Base-by-base conservation (phyloP, 108 stramenopile genomes). In the Conticribra guillardii region DNA sequence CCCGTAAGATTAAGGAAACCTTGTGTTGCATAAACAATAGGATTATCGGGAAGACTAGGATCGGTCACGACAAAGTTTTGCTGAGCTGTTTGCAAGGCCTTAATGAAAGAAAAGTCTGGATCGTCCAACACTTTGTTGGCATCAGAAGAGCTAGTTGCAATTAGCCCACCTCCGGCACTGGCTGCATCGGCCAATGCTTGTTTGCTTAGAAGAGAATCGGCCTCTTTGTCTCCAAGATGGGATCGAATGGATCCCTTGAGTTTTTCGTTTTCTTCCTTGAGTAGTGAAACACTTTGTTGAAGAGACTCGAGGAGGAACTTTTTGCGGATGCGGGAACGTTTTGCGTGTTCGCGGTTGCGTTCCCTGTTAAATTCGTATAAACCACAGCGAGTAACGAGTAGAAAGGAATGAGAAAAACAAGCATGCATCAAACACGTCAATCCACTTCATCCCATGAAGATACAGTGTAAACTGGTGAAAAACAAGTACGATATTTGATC, bases 11-110 rank as follows among this genome's bases (percentile, higher is more conserved):
- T 87, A 23, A 97, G 73, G 80, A 98, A 98, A 19, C 93, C 93
- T 70, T 91, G 88, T 15, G 90, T 89, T 45, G 94, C 94, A 79
- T 92, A 95, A n/a, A 96, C 90, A 69, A 97, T 98, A 15, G 96
- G 96, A 64, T 96, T 96, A 84, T 97, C 96, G 1, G 96, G 96
- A 37, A 98, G 85, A 71, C 86, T 92, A 7, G 97, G 97, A 73
- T 98, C 96, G 7, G 97, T 96, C 34, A 98, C 94, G 34, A 97
- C 90, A 82, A 98, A 98, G 85, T 96, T 97, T 80, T 97, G 98
- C 82, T 97, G 97, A 16, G 96, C 95, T 21, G 94, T 92, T 74
- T 97, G 95, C 19, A 98, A 84, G 23, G 96, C 98, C 79, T 97
- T 97, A 80, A 98, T 93, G 74, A 98, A 94, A 15, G 88, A 86